phyloP scores from a whole-genome alignment of 2,329 filamentous ascomycete species.

The Xylariaceae sp. region DNA sequence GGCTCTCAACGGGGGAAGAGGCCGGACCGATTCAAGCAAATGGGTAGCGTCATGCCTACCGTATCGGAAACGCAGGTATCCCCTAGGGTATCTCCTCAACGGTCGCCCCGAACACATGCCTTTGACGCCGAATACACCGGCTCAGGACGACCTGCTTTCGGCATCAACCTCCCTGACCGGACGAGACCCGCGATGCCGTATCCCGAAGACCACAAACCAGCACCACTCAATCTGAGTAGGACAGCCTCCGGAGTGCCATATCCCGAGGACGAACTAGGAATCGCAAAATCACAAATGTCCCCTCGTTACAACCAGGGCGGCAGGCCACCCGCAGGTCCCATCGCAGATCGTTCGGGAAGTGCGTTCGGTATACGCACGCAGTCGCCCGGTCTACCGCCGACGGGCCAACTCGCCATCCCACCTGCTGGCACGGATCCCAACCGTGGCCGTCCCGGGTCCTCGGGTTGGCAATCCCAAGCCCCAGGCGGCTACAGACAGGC shows the following conservation, averaged over 20 bases:
- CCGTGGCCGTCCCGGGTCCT: conserved; percentile 42
- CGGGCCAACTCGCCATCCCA: conserved; percentile 44
- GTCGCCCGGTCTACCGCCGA: conserved; percentile 38
- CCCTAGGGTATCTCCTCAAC: conserved; percentile 38
- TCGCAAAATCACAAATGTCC: conserved; percentile 32
- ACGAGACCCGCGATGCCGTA: conserved; percentile 63
- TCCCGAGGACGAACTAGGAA: conserved; percentile 47
- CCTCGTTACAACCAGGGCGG: conserved; percentile 46
- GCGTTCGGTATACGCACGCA: conserved; percentile 53
- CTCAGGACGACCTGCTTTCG: conserved; percentile 46
- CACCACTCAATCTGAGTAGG: conserved; percentile 43
- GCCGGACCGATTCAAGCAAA: conserved; percentile 55
- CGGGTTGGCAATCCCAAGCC: conserved; percentile 36
- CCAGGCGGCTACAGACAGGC: conserved; percentile 38
- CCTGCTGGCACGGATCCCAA: conserved; percentile 39
- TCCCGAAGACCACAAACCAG: conserved; percentile 61
- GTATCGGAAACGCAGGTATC: conserved; percentile 42
- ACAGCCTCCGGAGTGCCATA: conserved; percentile 49
- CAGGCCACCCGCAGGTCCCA: conserved; percentile 46
- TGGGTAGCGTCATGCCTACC: conserved; percentile 45
- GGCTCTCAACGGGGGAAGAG: conserved; percentile 62
- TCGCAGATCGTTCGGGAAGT: conserved; percentile 47
- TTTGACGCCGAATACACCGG: conserved; percentile 40
- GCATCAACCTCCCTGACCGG: conserved; percentile 47
- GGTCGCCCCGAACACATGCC: conserved; percentile 40